Base-by-base conservation (phyloP, 2,329 filamentous ascomycete genomes). In the Alternaria rosae region DNA sequence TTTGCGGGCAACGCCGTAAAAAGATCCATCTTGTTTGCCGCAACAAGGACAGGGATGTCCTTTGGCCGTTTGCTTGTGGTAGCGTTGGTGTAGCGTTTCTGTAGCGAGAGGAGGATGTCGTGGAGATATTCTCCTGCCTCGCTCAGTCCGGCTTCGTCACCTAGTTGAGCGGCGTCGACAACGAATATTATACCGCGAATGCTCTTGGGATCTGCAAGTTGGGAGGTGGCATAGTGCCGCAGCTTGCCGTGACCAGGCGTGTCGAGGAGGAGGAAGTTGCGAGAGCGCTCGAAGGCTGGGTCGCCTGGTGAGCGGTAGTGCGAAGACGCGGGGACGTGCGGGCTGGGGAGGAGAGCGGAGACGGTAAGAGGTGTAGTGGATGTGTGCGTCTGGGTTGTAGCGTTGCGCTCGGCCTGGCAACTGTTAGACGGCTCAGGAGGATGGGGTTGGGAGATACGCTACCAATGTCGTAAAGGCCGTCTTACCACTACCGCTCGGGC, bases 231-330 rank as follows among this genome's bases (percentile, higher is more conserved):
- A 67, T 88, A 84, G 71, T 88, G 86, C 63, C 95, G 92, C 61
- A 99, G 88, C 82, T 99, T 99, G 72, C 93, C 93, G 82, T 99
- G 95, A 41, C 95, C 95, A 0, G 95, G 95, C 1, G 94, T 98
- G 82, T 99, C 95, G 75, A 92, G 82, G 32, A 98, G 83, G 42
- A 91, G 83, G 77, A 95, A 92, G 76, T 89, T 91, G 76, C 91
- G 88, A 4, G 79, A 70, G 64, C 83, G 79, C 61, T 77, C 75
- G 51, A 81, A 81, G 10, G 88, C 85, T 23, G 87, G 85, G 75
- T 92, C 90, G 73, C 90, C 87, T 25, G 83, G 80, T 44, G 88
- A 90, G 67, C 90, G 88, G 79, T 88, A 92, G 71, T 85, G 84
- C 60, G 89, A 85, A 26, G 87, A 89, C 21, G 82, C 82, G 10